These are phyloP conservation scores for Plectosphaerella cucumerina DNA, from an alignment of 2,329 filamentous ascomycete species.

Conservation along the genomic window DNA sequence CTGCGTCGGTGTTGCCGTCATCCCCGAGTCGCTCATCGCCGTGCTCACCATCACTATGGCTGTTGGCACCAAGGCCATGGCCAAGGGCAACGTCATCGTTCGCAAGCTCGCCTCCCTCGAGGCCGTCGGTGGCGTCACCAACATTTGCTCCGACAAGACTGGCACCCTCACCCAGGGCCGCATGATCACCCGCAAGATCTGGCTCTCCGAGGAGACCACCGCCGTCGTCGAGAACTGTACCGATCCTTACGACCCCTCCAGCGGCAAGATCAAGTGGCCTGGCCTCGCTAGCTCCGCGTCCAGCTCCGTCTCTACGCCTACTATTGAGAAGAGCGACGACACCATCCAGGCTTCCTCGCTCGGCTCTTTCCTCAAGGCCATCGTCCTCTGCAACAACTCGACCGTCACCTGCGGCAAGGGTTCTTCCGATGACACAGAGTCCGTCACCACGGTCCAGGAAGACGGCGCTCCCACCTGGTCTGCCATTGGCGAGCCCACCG, in stretches of 20 bases:
- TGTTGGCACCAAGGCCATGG: conserved; percentile 62
- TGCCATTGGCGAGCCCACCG: conserved; percentile 64
- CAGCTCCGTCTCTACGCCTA: conserved; percentile 15
- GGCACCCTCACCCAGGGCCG: conserved; percentile 63
- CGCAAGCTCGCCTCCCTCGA: conserved; percentile 62
- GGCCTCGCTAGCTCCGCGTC: conserved; percentile 31
- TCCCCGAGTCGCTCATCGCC: conserved; percentile 63
- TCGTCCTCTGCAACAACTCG: conserved; percentile 60
- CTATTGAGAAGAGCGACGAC: conserved; percentile 19
- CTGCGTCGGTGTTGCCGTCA: conserved; percentile 59
- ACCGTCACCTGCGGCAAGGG: conserved; percentile 41
- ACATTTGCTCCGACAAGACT: conserved; percentile 69
- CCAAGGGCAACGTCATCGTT: conserved; percentile 60
- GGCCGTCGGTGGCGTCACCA: conserved; percentile 63
- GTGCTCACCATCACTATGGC: conserved; percentile 68
- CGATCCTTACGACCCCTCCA: conserved; percentile 58
- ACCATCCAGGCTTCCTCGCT: conserved; percentile 27
- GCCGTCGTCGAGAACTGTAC: conserved; percentile 50
- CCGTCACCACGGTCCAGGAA: conserved; percentile 39
- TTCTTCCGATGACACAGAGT: conserved; percentile 37
- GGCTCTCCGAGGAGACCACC: conserved; percentile 50
- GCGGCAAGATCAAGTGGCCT: conserved; percentile 45
- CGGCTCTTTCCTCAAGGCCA: conserved; percentile 46
- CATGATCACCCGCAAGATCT: conserved; percentile 62
- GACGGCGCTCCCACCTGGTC: conserved; percentile 41